Evolutionary conservation across 106 monocot genomes (phyloP), one percentile per base, ranked within the genome.

Genomic region (Vanilla planifolia): DNA sequence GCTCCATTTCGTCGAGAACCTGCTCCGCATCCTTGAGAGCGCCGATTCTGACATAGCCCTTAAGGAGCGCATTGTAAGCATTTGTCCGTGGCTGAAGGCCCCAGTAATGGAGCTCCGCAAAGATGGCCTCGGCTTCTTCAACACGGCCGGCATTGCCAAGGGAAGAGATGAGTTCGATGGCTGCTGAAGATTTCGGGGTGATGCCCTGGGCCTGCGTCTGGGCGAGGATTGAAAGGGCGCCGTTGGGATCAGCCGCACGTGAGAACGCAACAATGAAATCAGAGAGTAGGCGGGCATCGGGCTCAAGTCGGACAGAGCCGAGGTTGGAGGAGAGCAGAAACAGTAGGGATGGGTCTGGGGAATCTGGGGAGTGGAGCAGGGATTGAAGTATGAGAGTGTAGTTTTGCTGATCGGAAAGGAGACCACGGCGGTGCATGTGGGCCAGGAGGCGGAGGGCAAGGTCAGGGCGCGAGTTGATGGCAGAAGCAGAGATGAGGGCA

Each of bases 51-150:
- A 91, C 96, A 58, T 84, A 91, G 8, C 85, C 96, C 46, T 84
- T 90, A 14, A 96, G 67, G 11, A 91, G 74, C 19, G 96, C 96
- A 64, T 96, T 96, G 71, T 96, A 91, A 19, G 90, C 84, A 8
- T 87, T 64, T 1, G 84, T 70, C 22, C 81, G 62, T 2, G 91
- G 86, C 23, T 59, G 36, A 57, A 91, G 66, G 32, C 75, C 81
- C 2, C 68, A 66, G 1, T 72, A 69, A 67, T 62, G 73, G 51
- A 91, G 62, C 72, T 96, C 96, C 13, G 78, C 73, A 35, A 91
- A 96, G 8, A 96, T 55, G 0, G 87, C 80, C 66, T 96, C 96
- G 0, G 90, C 96, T 53, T 91, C 96, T 10, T 66, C 26, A 1
- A 86, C 81, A 3, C 91, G 71, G 13, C 75, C 74, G 0, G 71